phyloP scores from a whole-genome alignment of 2,329 filamentous ascomycete genomes.

The Fusarium proliferatum region DNA sequence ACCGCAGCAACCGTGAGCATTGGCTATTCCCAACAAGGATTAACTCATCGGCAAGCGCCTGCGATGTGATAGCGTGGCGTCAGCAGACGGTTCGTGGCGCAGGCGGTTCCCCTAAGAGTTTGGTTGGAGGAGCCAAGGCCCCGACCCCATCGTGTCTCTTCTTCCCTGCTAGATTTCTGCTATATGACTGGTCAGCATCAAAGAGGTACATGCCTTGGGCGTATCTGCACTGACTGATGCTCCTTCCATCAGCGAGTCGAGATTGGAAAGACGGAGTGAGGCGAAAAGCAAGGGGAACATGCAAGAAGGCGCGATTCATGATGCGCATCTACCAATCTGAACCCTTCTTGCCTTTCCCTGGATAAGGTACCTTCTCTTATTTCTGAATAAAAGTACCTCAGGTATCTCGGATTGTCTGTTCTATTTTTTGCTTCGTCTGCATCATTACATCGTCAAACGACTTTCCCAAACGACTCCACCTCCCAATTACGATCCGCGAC shows the following conservation, averaged over 20 bases:
- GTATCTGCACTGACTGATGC: slow-evolving; percentile 16
- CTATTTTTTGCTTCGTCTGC: slow-evolving; percentile 14
- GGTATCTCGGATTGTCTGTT: neutral
- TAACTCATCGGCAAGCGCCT: slow-evolving; percentile 28
- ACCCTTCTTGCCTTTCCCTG: neutral
- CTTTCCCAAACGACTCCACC: slow-evolving; percentile 27
- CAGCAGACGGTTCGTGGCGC: slow-evolving; percentile 30
- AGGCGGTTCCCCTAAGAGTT: slow-evolving; percentile 17
- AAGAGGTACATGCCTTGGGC: slow-evolving; percentile 18
- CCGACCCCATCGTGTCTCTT: slow-evolving; percentile 3
- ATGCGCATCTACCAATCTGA: neutral
- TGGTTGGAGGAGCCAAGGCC: slow-evolving; percentile 26
- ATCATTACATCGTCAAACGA: slow-evolving; percentile 33
- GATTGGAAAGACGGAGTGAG: slow-evolving; percentile 18
- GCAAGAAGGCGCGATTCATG: slow-evolving; percentile 21
- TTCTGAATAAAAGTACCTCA: neutral
- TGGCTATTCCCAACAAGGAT: slow-evolving; percentile 29
- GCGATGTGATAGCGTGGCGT: slow-evolving; percentile 36
- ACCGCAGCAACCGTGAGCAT: neutral
- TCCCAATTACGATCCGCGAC: slow-evolving; percentile 38
- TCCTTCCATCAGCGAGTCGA: slow-evolving; percentile 27
- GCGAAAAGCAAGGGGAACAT: slow-evolving; percentile 16
- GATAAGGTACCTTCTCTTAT: neutral
- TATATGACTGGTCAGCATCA: slow-evolving; percentile 15
- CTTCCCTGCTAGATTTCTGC: slow-evolving; percentile 13